These are phyloP conservation scores for Orbilia brochopaga DNA, from an alignment of 2,329 filamentous ascomycete genomes.

Conservation along the genomic window DNA sequence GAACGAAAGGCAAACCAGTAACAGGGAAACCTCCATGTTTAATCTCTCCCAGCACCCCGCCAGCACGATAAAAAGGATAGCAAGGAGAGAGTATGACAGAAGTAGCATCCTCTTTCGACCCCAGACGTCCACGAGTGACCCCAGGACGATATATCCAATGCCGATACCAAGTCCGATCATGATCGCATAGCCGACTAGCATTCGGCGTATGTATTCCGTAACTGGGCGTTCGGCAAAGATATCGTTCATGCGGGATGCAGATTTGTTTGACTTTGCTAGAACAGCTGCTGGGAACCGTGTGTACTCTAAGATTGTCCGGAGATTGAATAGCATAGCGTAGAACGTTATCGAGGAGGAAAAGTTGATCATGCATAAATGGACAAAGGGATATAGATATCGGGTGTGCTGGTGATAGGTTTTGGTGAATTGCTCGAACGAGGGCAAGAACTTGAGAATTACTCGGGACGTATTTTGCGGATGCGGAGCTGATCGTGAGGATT, in stretches of 20 bases:
- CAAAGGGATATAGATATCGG: conserved; percentile 21
- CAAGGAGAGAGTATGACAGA: conserved; percentile 5
- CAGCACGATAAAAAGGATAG: background rate
- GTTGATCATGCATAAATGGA: conserved; percentile 9
- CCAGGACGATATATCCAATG: conserved; percentile 15
- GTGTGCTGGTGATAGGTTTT: conserved; percentile 1
- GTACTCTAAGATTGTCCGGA: conserved; percentile 8
- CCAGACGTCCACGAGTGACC: conserved; percentile 14
- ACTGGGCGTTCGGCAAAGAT: background rate
- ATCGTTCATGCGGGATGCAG: too few species aligned
- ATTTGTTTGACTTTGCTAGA: background rate
- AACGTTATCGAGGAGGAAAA: conserved; percentile 24
- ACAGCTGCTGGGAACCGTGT: background rate
- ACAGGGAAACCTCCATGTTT: background rate
- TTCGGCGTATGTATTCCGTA: conserved; percentile 6
- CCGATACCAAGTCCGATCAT: conserved; percentile 6
- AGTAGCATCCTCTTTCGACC: conserved; percentile 30
- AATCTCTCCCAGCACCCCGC: conserved; percentile 22
- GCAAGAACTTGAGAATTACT: conserved; percentile 9
- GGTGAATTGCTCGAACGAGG: conserved; percentile 17
- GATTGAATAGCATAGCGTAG: conserved; percentile 20
- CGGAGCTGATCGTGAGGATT: background rate
- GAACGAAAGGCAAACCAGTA: conserved; percentile 16
- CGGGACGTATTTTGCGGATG: conserved; percentile 8
- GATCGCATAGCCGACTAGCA: conserved; percentile 9